These are phyloP conservation scores for Mariannaea sp. DNA, from an alignment of 2,329 filamentous ascomycete species.

Conservation along the genomic window DNA sequence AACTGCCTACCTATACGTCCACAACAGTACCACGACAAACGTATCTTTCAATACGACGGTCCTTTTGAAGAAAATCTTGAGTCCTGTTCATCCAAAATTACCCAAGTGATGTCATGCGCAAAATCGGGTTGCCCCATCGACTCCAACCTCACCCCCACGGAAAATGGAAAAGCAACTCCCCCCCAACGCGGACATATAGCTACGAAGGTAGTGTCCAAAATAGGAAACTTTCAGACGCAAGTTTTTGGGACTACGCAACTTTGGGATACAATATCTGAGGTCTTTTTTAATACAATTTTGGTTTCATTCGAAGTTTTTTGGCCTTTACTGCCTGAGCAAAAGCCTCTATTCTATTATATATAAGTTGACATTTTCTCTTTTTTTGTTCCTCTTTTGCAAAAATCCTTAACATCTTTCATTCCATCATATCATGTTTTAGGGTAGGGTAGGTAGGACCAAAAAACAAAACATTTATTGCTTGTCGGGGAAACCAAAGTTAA, in stretches of 20 bases:
- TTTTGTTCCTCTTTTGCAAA: not conserved
- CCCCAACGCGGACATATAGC: no score
- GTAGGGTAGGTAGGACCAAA: no score
- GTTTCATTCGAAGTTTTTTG: slow-evolving; percentile 5
- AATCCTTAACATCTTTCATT: not conserved
- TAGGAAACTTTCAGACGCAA: not conserved
- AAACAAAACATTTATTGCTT: slow-evolving; percentile 49
- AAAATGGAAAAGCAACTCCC: slow-evolving; percentile 13
- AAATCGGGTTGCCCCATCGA: not conserved
- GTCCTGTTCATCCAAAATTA: no score
- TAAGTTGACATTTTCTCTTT: slow-evolving; percentile 4
- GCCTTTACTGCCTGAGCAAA: not conserved
- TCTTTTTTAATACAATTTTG: not conserved
- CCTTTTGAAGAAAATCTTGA: no score
- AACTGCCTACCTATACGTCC: no score
- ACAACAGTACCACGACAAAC: no score
- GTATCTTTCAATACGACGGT: no score
- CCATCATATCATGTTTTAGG: not conserved
- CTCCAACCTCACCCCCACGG: not conserved
- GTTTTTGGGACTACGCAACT: slow-evolving; percentile 1
- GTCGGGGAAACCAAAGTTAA: slow-evolving; percentile 75
- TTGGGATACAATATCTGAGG: not conserved
- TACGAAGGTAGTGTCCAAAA: no score
- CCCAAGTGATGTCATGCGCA: slow-evolving; percentile 6
- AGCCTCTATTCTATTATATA: slow-evolving; percentile 9